Percentiles rank a stretch among this genome's conserved stretches.
These are phyloP conservation scores for Tieghemostelium lacteum DNA, from an alignment of 78 protist species.

Conservation along the genomic window DNA sequence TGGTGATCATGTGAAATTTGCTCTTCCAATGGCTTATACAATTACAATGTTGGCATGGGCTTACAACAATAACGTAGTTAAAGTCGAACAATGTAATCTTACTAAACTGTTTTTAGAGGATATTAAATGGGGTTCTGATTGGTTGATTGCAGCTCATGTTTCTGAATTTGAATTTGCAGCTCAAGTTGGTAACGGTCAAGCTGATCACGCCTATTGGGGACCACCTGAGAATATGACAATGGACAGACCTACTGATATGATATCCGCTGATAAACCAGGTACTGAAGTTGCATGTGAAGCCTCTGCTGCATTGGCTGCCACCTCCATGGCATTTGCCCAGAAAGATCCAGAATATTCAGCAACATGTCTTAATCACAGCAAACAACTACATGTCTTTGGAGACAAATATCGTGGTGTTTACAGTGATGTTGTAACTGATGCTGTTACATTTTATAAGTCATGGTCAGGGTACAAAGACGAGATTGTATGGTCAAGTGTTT, in stretches of 20 bases:
- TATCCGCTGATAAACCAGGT: constrained; percentile 32
- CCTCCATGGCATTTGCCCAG: constrained; percentile 27
- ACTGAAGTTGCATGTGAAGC: constrained; percentile 73
- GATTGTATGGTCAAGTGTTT: constrained; percentile 45
- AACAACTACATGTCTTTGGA: constrained; percentile 40
- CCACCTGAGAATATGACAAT: constrained; percentile 65
- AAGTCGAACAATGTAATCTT: constrained; percentile 1
- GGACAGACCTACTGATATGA: constrained; percentile 18
- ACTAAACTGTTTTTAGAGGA: constrained; percentile 14
- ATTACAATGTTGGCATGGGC: constrained; percentile 57
- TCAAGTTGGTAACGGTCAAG: constrained; percentile 68
- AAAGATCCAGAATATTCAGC: constrained; percentile 32
- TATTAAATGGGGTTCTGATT: constrained; percentile 63
- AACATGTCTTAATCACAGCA: constrained; percentile 41
- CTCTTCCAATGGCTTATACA: constrained; percentile 43
- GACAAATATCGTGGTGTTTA: constrained; percentile 65
- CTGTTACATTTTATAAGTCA: constrained; percentile 52
- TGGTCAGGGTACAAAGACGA: constrained; percentile 66
- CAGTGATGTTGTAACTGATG: constrained; percentile 18
- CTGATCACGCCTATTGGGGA: constrained; percentile 62
- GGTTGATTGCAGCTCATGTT: constrained; percentile 46
- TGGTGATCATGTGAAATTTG: too few species aligned
- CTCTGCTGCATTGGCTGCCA: constrained; percentile 54
- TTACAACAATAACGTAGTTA: constrained; percentile 8
- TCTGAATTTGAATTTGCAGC: constrained; percentile 22